phyloP scores from a whole-genome alignment of 1,284 basidiomycete species.

The Austroboletus novae-zelandiae region DNA sequence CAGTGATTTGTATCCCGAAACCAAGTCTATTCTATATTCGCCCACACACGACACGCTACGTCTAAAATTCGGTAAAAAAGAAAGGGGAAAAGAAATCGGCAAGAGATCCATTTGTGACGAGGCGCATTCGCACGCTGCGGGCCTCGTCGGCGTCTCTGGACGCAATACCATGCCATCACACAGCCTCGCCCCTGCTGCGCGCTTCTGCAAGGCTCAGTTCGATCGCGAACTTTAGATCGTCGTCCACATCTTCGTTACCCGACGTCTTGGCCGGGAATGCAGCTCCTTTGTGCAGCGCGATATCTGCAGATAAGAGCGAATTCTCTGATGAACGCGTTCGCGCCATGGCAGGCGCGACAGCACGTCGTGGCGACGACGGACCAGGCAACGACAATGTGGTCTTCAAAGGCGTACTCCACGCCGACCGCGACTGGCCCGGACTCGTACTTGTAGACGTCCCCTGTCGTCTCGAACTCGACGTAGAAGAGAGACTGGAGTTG shows the following conservation, averaged over 20 bases:
- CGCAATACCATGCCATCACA: slow-evolving; percentile 6
- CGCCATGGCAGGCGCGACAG: slow-evolving; percentile 6
- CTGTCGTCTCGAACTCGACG: slow-evolving; percentile 12
- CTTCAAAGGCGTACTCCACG: slow-evolving; percentile 28
- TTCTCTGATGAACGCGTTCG: slow-evolving; percentile 3
- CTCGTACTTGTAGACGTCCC: slow-evolving; percentile 7
- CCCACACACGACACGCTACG: background rate
- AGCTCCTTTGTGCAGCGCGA: slow-evolving; percentile 3
- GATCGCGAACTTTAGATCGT: slow-evolving; percentile 51
- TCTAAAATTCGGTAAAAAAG: background rate
- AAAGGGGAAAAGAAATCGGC: background rate
- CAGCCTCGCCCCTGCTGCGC: slow-evolving; percentile 36
- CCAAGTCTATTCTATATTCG: slow-evolving; percentile 2
- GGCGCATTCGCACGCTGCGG: no score
- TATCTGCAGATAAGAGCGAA: slow-evolving; percentile 17
- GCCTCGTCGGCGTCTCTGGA: no score
- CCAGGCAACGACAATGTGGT: slow-evolving; percentile 13
- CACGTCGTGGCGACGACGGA: slow-evolving; percentile 16
- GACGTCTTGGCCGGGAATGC: no score
- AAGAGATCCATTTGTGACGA: no score
- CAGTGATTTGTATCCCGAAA: background rate
- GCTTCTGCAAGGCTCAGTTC: slow-evolving; percentile 59
- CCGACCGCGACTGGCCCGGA: slow-evolving; percentile 23
- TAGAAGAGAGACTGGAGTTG: slow-evolving; percentile 29
- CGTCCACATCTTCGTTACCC: slow-evolving; percentile 41